A percentile compares a stretch with the other conserved stretches of the same genome.
Evolutionary conservation across 1,284 basidiomycete genomes (phyloP).

Genomic region (Cutaneotrichosporon cyanovorans): DNA sequence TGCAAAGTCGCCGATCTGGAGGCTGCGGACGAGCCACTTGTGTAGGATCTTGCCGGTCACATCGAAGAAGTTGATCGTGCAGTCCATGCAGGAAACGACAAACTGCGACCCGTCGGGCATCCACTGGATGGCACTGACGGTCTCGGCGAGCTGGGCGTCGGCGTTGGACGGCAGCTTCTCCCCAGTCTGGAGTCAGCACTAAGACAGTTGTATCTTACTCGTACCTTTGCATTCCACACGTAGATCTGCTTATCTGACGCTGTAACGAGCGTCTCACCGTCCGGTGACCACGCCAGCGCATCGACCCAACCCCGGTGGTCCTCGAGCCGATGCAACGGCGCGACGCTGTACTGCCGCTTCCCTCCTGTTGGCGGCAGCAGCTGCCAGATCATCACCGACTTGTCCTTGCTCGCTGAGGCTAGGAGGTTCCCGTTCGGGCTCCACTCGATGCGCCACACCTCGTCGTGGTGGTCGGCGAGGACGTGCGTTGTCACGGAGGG

Average conservation of each 20-base stretch:
- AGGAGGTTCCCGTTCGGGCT: slow-evolving; percentile 78
- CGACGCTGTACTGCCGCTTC: slow-evolving; percentile 23
- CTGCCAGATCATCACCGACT: slow-evolving; percentile 80
- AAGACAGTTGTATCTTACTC: slow-evolving; percentile 15
- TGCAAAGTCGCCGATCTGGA: slow-evolving; percentile 79
- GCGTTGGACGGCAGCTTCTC: slow-evolving; percentile 11
- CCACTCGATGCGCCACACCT: slow-evolving; percentile 95
- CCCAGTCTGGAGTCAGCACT: slow-evolving; percentile 25
- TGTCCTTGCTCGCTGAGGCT: slow-evolving; percentile 82
- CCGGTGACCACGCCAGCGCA: slow-evolving; percentile 80
- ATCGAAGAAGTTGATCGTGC: slow-evolving; percentile 72
- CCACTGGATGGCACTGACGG: slow-evolving; percentile 81
- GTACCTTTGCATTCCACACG: slow-evolving; percentile 78
- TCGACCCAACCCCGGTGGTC: slow-evolving; percentile 73
- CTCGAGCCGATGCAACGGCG: slow-evolving; percentile 43
- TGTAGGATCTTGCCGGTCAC: slow-evolving; percentile 57
- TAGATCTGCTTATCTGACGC: slow-evolving; percentile 70
- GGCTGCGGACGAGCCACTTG: slow-evolving; percentile 64
- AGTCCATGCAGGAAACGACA: slow-evolving; percentile 82
- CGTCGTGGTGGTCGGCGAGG: slow-evolving; percentile 76
- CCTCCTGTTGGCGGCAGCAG: slow-evolving; percentile 49
- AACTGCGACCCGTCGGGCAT: slow-evolving; percentile 81
- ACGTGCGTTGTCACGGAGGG: slow-evolving; percentile 77
- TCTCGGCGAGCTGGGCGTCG: slow-evolving; percentile 58
- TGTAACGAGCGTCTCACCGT: slow-evolving; percentile 73